phyloP scores from a whole-genome alignment of 2,329 filamentous ascomycete genomes.

The Apiospora arundinis region DNA sequence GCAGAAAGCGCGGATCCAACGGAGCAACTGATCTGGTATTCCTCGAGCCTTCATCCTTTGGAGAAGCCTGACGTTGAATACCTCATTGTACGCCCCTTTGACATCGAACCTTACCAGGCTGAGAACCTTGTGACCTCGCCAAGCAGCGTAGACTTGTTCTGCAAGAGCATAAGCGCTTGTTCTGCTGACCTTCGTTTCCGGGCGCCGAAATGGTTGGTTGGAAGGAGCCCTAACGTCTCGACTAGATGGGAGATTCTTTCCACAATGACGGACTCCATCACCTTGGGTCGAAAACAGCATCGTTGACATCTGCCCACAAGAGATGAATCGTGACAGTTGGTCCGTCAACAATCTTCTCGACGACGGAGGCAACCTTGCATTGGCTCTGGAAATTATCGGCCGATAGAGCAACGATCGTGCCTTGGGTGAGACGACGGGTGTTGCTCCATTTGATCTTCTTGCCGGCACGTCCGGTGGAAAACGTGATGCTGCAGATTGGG shows the following conservation, averaged over 20 bases:
- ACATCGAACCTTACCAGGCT: slow-evolving; percentile 47
- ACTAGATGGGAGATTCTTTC: not conserved
- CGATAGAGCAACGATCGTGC: slow-evolving; percentile 61
- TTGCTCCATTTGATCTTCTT: slow-evolving; percentile 71
- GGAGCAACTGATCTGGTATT: slow-evolving; percentile 31
- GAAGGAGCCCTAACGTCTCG: slow-evolving; percentile 2
- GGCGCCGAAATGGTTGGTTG: slow-evolving; percentile 6
- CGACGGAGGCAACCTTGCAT: slow-evolving; percentile 75
- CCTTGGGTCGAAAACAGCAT: slow-evolving; percentile 70
- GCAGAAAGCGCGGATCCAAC: too few species aligned
- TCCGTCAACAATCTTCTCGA: slow-evolving; percentile 70
- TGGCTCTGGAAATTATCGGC: slow-evolving; percentile 70
- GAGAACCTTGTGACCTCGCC: slow-evolving; percentile 33
- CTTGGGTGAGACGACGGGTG: slow-evolving; percentile 58
- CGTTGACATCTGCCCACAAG: slow-evolving; percentile 67
- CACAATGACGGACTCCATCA: not conserved
- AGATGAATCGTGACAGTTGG: slow-evolving; percentile 78
- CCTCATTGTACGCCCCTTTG: slow-evolving; percentile 49
- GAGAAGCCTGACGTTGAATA: slow-evolving; percentile 41
- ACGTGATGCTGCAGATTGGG: slow-evolving; percentile 70
- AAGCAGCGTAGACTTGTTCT: slow-evolving; percentile 38
- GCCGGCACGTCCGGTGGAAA: slow-evolving; percentile 69
- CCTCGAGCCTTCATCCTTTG: slow-evolving; percentile 31
- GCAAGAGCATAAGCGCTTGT: slow-evolving; percentile 40
- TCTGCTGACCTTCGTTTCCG: too few species aligned